These are phyloP conservation scores for Tuber brumale DNA, from an alignment of 495 filamentous ascomycete genomes.

Conservation along the genomic window DNA sequence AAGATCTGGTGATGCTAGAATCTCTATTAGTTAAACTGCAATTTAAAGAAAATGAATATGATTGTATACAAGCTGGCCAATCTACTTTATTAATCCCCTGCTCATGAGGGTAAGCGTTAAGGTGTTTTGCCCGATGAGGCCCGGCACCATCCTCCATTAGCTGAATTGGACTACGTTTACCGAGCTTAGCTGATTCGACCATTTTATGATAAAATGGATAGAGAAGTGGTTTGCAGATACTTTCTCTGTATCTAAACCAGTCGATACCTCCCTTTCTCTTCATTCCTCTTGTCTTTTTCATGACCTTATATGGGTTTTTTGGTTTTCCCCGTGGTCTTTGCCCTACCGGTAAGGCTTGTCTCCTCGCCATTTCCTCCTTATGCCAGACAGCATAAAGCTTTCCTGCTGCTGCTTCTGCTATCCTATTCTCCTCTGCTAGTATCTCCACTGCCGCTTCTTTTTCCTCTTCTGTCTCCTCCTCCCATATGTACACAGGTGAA, in stretches of 20 bases:
- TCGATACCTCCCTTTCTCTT: conserved; percentile 4
- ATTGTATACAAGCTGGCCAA: too few species aligned
- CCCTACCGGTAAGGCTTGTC: not conserved
- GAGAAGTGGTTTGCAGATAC: conserved; percentile 1
- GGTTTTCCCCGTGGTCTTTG: not conserved
- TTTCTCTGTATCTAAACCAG: conserved; percentile 9
- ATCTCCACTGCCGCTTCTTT: too few species aligned
- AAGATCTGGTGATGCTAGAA: conserved; percentile 9
- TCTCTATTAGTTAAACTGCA: not conserved
- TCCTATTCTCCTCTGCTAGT: too few species aligned
- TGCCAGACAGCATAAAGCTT: too few species aligned
- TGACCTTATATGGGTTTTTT: not conserved
- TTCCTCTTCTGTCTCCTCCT: too few species aligned
- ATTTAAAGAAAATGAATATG: too few species aligned
- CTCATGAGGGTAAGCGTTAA: not conserved
- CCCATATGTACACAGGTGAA: too few species aligned
- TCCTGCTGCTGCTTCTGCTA: too few species aligned
- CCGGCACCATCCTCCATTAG: too few species aligned
- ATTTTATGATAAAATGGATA: conserved; percentile 16
- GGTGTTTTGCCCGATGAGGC: not conserved
- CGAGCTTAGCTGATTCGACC: not conserved
- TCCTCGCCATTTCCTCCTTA: too few species aligned
- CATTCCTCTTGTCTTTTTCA: not conserved
- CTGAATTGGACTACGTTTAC: too few species aligned
- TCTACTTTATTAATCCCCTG: not conserved